These are phyloP conservation scores for Tylopilus vinaceipallidus DNA, from an alignment of 768 basidiomycete genomes.

Conservation along the genomic window DNA sequence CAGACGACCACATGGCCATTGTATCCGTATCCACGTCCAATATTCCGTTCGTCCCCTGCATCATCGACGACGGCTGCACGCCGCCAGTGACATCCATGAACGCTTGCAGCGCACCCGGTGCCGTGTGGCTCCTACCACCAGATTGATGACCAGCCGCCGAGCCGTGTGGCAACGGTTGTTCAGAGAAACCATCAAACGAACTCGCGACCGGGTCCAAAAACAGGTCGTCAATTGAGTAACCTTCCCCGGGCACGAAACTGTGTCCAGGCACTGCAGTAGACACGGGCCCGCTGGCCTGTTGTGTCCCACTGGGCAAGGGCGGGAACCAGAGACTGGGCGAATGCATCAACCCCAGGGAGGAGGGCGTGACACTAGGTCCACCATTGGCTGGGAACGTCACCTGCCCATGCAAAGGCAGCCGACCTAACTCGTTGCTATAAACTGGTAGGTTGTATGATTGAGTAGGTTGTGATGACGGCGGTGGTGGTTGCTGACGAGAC, in stretches of 20 bases:
- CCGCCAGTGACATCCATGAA: slow-evolving; percentile 8
- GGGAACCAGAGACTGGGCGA: slow-evolving; percentile 23
- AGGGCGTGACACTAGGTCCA: not conserved
- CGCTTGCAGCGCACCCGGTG: slow-evolving; percentile 11
- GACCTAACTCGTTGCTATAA: slow-evolving; percentile 56
- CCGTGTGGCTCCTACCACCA: not conserved
- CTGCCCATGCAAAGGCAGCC: slow-evolving; percentile 45
- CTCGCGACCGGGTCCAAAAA: slow-evolving; percentile 19
- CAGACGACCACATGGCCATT: slow-evolving; percentile 61
- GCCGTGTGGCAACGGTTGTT: too few relatives aligned
- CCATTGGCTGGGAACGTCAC: slow-evolving; percentile 9
- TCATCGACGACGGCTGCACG: slow-evolving; percentile 2
- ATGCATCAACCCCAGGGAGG: slow-evolving; percentile 2
- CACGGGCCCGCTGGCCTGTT: not conserved
- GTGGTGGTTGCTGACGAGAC: slow-evolving; percentile 5
- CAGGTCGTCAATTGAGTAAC: slow-evolving; percentile 23
- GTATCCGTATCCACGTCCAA: slow-evolving; percentile 44
- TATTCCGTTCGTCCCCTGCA: slow-evolving; percentile 1
- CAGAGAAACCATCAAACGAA: slow-evolving; percentile 5
- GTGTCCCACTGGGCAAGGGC: slow-evolving; percentile 2
- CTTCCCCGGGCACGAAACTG: not conserved
- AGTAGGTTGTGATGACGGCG: slow-evolving; percentile 6
- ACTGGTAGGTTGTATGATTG: slow-evolving; percentile 45
- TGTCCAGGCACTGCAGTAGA: slow-evolving; percentile 2
- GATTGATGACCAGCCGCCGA: not conserved